phyloP scores from a whole-genome alignment of 257 asterid genomes.

The Forsythia suspensa region DNA sequence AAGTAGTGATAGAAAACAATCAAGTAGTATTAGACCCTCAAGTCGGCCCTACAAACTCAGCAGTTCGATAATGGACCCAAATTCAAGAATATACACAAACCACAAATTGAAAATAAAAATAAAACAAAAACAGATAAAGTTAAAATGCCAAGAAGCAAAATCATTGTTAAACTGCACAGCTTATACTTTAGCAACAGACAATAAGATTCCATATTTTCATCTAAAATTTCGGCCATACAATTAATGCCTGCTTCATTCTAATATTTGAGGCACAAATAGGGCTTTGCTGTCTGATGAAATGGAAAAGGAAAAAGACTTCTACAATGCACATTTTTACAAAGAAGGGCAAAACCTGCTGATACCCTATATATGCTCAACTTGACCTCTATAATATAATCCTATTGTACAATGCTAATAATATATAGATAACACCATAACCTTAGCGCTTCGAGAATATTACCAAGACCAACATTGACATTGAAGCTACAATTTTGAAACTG shows the following conservation, averaged over 20 bases:
- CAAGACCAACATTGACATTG: conserved; percentile 83
- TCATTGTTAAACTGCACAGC: not conserved
- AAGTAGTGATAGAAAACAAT: too few species aligned
- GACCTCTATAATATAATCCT: conserved; percentile 27
- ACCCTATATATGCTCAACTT: conserved; percentile 24
- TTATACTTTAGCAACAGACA: not conserved
- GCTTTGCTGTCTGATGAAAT: conserved; percentile 2
- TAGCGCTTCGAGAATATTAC: conserved; percentile 77
- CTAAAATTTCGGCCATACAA: conserved; percentile 7
- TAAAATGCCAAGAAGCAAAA: not conserved
- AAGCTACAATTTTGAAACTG: conserved; percentile 73
- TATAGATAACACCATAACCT: not conserved
- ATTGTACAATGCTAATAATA: conserved; percentile 32
- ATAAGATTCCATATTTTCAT: not conserved
- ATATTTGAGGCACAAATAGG: not conserved
- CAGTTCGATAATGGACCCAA: not conserved
- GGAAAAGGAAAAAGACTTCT: not conserved
- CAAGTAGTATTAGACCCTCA: too few species aligned
- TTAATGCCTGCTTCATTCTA: not conserved
- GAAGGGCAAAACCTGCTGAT: conserved; percentile 4
- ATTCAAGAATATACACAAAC: not conserved
- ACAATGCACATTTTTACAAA: not conserved
- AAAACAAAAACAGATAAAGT: not conserved
- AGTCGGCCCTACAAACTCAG: too few species aligned
- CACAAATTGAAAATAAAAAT: not conserved